Evolutionary conservation across 2,329 filamentous ascomycete species (phyloP).

Genomic region (Beauveria sp.): DNA sequence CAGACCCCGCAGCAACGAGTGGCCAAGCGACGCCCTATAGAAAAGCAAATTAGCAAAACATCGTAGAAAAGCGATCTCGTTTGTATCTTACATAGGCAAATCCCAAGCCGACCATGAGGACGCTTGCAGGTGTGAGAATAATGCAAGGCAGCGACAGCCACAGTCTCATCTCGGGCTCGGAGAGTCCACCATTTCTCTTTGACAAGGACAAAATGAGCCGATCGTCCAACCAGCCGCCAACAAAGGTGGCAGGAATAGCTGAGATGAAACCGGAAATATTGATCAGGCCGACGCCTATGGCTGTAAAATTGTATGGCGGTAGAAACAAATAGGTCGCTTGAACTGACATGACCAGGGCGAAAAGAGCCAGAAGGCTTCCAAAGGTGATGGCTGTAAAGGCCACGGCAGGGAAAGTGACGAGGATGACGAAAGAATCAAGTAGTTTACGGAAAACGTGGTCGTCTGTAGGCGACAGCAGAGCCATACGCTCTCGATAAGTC

Average conservation of each 20-base stretch:
- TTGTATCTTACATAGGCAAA: neutral
- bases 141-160: conserved; percentile 18
- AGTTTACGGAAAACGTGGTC: conserved; percentile 22
- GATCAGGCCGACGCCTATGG: conserved; percentile 30
- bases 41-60: neutral
- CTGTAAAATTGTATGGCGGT: conserved; percentile 30
- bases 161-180: conserved; percentile 37
- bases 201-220: conserved; percentile 26
- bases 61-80: neutral
- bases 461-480: conserved; percentile 21
- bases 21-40: conserved; percentile 5
- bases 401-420: conserved; percentile 31
- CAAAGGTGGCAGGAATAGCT: conserved; percentile 23
- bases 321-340: conserved; percentile 18
- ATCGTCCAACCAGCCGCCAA: conserved; percentile 28
- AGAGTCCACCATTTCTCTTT: conserved; percentile 29
- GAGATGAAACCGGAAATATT: conserved; percentile 32
- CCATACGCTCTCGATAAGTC: conserved; percentile 34
- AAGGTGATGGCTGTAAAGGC: conserved; percentile 28
- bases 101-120: conserved; percentile 3
- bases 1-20: conserved; percentile 1
- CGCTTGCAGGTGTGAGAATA: neutral
- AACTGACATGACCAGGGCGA: conserved; percentile 23
- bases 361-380: conserved; percentile 29
- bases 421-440: conserved; percentile 28